Evolutionary conservation across 495 filamentous ascomycete species (phyloP), one percentile per base, ranked within the genome.

Genomic region (Neurospora sp.): DNA sequence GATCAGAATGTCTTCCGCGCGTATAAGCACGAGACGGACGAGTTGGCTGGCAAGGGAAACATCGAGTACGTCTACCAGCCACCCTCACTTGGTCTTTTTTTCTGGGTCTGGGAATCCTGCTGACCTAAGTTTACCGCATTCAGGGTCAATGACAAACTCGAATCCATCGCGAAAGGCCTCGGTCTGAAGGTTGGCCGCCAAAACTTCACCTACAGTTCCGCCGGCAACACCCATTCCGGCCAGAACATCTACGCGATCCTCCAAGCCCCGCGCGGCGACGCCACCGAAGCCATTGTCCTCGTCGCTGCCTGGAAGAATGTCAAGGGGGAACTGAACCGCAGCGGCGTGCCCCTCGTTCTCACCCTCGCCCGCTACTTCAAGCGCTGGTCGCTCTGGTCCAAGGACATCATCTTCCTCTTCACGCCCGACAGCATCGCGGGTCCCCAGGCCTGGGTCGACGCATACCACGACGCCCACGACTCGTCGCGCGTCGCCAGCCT

Each of bases 361-460:
- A 93, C 95, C 0, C 83, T 99, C 74, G 93, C 94, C 14, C 87
- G 96, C 77, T 99, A 99, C 82, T 97, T 99, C 84, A 97, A 96
- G 80, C 87, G 94, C 74, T 99, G 96, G 96, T 97, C 93, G 37
- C 85, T 99, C 12, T 99, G 96, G 96, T 97, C 94, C 44, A 99
- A 99, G 83, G 96, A 99, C 77, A 97, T 99, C 76, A 96, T 99
- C 69, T 91, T 99, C 82, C 81, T 99, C 9, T 88, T 98, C 70
- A 90, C 96, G 1, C 88, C 91, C 2, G 96, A 99, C 82, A 97
- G 94, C 79, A 92, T 90, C 72, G 90, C 93, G 20, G 96, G 95
- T 4, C 93, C 94, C 6, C 94, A 99, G 82, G 96, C 96, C 38
- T 99, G 96, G 96, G 92, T 97, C 35, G 94, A 97, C 77, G 96